These are phyloP conservation scores for Septoria petroselini DNA, from an alignment of 2,329 filamentous ascomycete genomes.

Conservation along the genomic window DNA sequence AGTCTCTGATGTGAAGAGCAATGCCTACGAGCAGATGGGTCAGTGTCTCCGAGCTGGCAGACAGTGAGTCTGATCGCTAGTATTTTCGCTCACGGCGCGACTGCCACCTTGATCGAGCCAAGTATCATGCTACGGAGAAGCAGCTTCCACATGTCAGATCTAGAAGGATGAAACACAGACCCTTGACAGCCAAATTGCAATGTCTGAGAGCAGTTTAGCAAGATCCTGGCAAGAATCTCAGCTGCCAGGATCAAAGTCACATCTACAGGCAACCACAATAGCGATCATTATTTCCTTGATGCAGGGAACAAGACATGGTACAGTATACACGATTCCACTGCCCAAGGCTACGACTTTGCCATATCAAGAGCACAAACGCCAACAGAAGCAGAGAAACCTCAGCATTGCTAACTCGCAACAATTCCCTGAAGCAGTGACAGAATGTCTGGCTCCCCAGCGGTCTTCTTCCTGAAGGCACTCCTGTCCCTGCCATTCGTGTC, in stretches of 20 bases:
- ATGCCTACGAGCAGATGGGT: too few species aligned
- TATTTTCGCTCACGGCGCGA: too few species aligned
- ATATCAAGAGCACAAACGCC: too few species aligned
- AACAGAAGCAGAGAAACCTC: background rate
- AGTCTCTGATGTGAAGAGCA: too few species aligned
- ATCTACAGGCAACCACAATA: background rate
- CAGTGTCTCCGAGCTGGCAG: too few species aligned
- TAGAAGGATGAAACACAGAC: background rate
- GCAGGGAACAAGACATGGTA: too few species aligned
- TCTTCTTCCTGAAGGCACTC: conserved; percentile 15
- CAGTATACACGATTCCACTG: too few species aligned
- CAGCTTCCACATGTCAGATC: background rate
- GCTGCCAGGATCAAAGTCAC: background rate
- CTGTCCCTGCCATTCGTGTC: conserved; percentile 18
- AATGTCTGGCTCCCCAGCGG: conserved; percentile 15
- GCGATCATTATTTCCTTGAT: background rate
- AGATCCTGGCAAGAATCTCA: background rate
- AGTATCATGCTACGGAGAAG: too few species aligned
- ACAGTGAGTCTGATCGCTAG: too few species aligned
- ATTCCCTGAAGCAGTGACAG: too few species aligned
- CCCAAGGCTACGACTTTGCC: too few species aligned
- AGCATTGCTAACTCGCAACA: background rate
- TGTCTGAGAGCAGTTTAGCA: background rate
- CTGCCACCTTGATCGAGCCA: too few species aligned
- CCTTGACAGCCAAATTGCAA: background rate